A percentile compares a stretch with the other conserved stretches of the same genome.
phyloP scores from a whole-genome alignment of 345 rosid species.

The Citrus mangshanensis region DNA sequence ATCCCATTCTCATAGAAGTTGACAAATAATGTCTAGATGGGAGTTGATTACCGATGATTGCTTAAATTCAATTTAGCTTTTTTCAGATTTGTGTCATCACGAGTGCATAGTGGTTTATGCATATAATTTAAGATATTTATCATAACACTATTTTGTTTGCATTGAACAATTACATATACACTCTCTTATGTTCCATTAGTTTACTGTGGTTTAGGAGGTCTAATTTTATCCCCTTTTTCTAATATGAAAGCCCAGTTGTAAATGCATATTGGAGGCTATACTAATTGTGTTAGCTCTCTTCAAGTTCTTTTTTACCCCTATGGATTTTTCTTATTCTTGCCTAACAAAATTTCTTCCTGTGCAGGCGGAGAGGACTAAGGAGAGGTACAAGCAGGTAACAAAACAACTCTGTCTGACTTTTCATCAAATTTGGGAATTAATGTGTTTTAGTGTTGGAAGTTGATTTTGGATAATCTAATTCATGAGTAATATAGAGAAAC shows the following conservation, averaged over 20 bases:
- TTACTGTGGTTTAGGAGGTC: background rate
- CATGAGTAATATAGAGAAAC: conserved; percentile 4
- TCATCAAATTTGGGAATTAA: background rate
- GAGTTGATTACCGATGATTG: background rate
- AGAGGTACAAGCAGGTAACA: conserved; percentile 64
- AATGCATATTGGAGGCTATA: background rate
- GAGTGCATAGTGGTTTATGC: background rate
- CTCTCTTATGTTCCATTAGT: background rate
- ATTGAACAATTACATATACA: background rate
- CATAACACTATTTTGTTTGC: background rate
- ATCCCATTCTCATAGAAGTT: background rate
- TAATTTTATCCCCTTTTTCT: background rate
- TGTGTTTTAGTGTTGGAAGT: background rate
- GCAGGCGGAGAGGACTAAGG: conserved; percentile 68
- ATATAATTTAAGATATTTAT: background rate
- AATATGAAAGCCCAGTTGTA: background rate
- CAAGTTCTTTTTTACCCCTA: background rate
- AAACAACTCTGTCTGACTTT: conserved; percentile 2
- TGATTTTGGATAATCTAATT: conserved; percentile 5
- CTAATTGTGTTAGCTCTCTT: background rate
- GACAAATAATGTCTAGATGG: background rate
- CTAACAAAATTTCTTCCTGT: conserved; percentile 9
- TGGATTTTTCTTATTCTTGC: background rate
- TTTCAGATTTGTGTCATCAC: background rate
- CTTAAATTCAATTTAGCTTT: background rate